These are phyloP conservation scores for Dendrocalamus latiflorus DNA, from an alignment of 202 grass and related monocot species.

Conservation along the genomic window DNA sequence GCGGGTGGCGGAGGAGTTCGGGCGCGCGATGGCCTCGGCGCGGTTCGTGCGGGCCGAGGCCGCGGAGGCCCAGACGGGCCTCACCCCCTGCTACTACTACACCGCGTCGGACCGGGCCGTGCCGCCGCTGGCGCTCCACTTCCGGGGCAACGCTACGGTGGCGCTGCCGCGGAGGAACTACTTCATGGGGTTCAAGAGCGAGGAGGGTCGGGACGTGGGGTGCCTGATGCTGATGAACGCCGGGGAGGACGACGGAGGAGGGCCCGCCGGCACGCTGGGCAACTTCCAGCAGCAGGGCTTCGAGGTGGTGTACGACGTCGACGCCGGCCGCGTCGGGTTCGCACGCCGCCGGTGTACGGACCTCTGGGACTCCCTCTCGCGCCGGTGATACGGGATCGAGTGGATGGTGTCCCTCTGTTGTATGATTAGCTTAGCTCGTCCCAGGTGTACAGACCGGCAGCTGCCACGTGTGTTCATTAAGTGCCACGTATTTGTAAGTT, in stretches of 20 bases:
- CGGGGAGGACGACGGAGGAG: constrained; percentile 40
- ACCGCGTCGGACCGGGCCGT: constrained; percentile 38
- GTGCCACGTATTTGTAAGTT: background rate
- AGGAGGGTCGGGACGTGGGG: constrained; percentile 33
- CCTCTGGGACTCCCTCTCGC: constrained; percentile 70
- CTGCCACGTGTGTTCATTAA: background rate
- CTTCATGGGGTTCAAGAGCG: constrained; percentile 79
- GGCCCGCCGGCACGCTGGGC: constrained; percentile 77
- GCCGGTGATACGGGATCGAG: constrained; percentile 18
- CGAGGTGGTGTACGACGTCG: constrained; percentile 87
- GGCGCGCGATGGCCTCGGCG: constrained; percentile 38
- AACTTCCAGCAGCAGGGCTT: constrained; percentile 98
- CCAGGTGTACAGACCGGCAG: background rate
- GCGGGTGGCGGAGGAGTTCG: constrained; percentile 50
- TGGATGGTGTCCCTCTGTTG: background rate
- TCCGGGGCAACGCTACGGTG: constrained; percentile 66
- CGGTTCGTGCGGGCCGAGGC: constrained; percentile 45
- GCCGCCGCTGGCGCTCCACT: constrained; percentile 60
- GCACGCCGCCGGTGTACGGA: constrained; percentile 70
- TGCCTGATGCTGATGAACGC: constrained; percentile 83
- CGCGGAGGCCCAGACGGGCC: constrained; percentile 49
- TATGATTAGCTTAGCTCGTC: background rate
- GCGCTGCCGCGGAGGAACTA: constrained; percentile 71
- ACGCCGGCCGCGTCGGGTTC: constrained; percentile 67
- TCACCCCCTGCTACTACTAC: constrained; percentile 58